Base-by-base conservation (phyloP, 2,329 filamentous ascomycete species). In the Penicillium freii region DNA sequence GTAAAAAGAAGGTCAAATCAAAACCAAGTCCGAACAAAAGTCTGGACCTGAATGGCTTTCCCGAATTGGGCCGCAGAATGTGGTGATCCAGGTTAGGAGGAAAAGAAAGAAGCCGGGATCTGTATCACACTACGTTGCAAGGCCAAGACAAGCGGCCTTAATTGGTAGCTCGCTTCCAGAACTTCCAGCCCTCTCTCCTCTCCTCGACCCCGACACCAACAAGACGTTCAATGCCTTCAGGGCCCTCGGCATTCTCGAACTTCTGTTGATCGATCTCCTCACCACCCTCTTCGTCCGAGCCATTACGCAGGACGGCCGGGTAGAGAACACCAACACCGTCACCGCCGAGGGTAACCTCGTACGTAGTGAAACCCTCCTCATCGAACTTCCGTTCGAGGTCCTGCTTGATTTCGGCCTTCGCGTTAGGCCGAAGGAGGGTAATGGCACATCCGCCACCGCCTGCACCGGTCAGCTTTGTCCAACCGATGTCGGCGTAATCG, bases 391-490 rank as follows among this genome's bases (percentile, higher is more conserved):
- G 71, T 64, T 93, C 85, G 17, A 97, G 78, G 10, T 81, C 77
- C 25, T 79, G 75, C 29, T 95, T 75, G 66, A 83, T 83, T 59
- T 84, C 78, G 17, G 72, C 67, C 7, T 84, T 71, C 1, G 83
- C 79, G 31, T 84, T 84, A 0, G 90, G 89, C 62, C 88, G 89
- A 48, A 99, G 80, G 4, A 99, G 80, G 0, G 93, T 95, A 65
- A 99, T 97, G 3, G 92, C 93, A 75, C 95, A 97, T 3, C 94
- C 94, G 56, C 94, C 95, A 13, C 94, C 95, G 23, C 94, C 94
- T 1, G 94, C 94, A 34, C 94, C 94, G 0, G 94, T 99, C 56
- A 99, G 83, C 74, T 99, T 99, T 13, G 94, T 97, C 92, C 92
- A 99, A 31, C 94, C 94, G 55, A 97, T 89, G 40, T 88, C 89